These are phyloP conservation scores for Lodderomyces elongisporus DNA, from an alignment of 1,139 yeast species.

Conservation along the genomic window DNA sequence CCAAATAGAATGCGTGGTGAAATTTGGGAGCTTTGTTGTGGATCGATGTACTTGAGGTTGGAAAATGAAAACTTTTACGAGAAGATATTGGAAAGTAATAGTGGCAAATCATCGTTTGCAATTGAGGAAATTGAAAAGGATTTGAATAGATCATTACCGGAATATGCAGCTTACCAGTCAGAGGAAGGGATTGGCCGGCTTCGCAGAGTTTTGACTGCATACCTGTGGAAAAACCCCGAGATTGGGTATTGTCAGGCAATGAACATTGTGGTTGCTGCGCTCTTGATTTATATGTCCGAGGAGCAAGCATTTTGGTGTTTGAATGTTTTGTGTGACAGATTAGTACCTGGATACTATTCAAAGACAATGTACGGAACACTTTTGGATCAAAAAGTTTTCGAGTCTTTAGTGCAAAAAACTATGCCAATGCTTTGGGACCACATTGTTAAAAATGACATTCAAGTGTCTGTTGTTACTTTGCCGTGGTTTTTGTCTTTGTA, in stretches of 20 bases:
- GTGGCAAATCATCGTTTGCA: constrained; percentile 67
- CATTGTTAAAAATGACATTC: constrained; percentile 73
- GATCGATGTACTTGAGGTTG: constrained; percentile 73
- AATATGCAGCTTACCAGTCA: constrained; percentile 88
- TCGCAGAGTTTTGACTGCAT: constrained; percentile 85
- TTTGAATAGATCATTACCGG: constrained; percentile 88
- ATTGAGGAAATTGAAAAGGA: constrained; percentile 97
- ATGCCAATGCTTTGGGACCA: constrained; percentile 90
- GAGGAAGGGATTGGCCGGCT: constrained; percentile 80
- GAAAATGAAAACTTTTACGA: constrained; percentile 59
- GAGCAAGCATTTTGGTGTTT: constrained; percentile 98
- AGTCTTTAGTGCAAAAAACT: constrained; percentile 80
- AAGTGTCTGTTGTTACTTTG: constrained; percentile 86
- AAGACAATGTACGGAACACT: constrained; percentile 97
- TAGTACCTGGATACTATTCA: constrained; percentile 94
- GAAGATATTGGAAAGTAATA: constrained; percentile 52
- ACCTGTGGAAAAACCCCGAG: constrained; percentile 95
- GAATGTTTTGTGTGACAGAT: constrained; percentile 72
- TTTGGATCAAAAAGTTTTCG: constrained; percentile 90
- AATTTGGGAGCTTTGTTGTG: constrained; percentile 89
- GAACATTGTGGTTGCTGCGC: constrained; percentile 95
- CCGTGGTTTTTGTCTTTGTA: constrained; percentile 96
- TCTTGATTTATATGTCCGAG: constrained; percentile 89
- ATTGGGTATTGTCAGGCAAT: constrained; percentile 99
- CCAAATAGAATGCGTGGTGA: constrained; percentile 94